Conservation (phyloP, 192 early-diverging fungal species). For the Podila epicladia region DNA sequence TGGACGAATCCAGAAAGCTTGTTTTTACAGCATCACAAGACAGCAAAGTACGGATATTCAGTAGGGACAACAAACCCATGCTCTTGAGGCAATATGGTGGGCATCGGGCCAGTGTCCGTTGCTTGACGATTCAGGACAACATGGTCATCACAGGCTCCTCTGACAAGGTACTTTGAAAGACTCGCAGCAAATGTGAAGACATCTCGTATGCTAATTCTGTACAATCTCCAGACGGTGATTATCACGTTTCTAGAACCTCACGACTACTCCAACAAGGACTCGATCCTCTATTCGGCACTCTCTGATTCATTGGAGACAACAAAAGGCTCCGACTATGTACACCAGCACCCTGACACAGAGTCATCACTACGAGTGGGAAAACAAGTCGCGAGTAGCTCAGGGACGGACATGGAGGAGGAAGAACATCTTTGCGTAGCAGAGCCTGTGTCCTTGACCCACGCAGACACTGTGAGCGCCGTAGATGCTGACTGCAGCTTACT, state of each 20-base stretch:
- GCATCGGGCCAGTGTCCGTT: conserved; percentile 22
- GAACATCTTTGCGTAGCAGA: conserved; percentile 7
- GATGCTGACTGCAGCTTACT: conserved; percentile 37
- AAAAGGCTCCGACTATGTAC: background rate
- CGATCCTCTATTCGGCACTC: background rate
- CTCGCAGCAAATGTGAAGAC: too few relatives aligned
- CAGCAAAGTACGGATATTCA: conserved; percentile 35
- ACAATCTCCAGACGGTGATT: conserved; percentile 18
- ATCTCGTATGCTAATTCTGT: too few relatives aligned
- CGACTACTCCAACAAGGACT: conserved; percentile 10
- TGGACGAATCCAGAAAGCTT: conserved; percentile 15
- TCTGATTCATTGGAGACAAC: background rate
- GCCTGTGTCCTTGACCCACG: conserved; percentile 20
- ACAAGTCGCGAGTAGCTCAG: too few relatives aligned
- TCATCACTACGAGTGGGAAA: too few relatives aligned
- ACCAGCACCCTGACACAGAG: background rate
- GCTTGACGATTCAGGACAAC: conserved; percentile 31
- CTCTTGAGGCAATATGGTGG: conserved; percentile 39
- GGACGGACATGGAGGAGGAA: background rate
- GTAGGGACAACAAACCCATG: conserved; percentile 41
- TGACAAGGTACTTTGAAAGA: conserved; percentile 19
- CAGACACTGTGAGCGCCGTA: conserved; percentile 17
- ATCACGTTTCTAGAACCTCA: conserved; percentile 32
- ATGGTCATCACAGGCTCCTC: conserved; percentile 42
- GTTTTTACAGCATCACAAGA: conserved; percentile 41